A percentile compares a stretch with the other conserved stretches of the same genome.
These are phyloP conservation scores for Marasmius fiardii DNA, from an alignment of 1,284 basidiomycete genomes.

Conservation along the genomic window DNA sequence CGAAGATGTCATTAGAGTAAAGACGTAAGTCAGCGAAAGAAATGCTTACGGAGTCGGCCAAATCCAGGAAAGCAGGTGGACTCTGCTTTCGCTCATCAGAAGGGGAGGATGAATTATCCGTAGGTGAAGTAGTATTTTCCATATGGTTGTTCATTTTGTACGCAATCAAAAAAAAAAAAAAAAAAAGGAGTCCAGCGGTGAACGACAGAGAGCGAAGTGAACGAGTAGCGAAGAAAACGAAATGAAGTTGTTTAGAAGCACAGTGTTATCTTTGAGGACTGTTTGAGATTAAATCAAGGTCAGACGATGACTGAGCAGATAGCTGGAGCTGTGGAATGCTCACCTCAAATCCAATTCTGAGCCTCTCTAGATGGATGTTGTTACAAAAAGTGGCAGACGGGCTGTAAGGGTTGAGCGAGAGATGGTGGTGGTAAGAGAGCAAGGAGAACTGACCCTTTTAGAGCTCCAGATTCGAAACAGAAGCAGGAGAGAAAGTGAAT, in stretches of 20 bases:
- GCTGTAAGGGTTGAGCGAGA: conserved; percentile 26
- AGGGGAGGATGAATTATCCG: conserved; percentile 57
- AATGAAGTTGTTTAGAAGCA: conserved; percentile 56
- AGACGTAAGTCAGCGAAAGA: conserved; percentile 16
- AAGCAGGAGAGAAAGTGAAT: conserved; percentile 37
- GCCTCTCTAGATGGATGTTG: conserved; percentile 70
- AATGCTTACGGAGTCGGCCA: conserved; percentile 79
- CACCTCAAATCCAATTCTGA: conserved; percentile 73
- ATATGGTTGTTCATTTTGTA: conserved; percentile 64
- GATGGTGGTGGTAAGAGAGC: conserved; percentile 18
- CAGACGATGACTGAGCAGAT: conserved; percentile 15
- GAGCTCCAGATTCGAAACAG: conserved; percentile 39
- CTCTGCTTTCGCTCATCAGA: conserved; percentile 75
- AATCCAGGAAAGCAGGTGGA: conserved; percentile 85
- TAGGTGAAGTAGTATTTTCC: conserved; percentile 66
- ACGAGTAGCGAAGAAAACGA: conserved; percentile 49
- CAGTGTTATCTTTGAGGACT: conserved; percentile 50
- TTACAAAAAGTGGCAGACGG: conserved; percentile 58
- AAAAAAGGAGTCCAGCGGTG: conserved; percentile 45
- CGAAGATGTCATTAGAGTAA: conserved; percentile 14
- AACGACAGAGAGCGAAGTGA: conserved; percentile 57
- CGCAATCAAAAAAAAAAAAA: conserved; percentile 36
- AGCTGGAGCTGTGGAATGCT: too few species aligned
- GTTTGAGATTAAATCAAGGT: conserved; percentile 14
- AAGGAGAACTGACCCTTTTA: conserved; percentile 38